Conservation (phyloP, 768 basidiomycete species). For the Mycena venus region DNA sequence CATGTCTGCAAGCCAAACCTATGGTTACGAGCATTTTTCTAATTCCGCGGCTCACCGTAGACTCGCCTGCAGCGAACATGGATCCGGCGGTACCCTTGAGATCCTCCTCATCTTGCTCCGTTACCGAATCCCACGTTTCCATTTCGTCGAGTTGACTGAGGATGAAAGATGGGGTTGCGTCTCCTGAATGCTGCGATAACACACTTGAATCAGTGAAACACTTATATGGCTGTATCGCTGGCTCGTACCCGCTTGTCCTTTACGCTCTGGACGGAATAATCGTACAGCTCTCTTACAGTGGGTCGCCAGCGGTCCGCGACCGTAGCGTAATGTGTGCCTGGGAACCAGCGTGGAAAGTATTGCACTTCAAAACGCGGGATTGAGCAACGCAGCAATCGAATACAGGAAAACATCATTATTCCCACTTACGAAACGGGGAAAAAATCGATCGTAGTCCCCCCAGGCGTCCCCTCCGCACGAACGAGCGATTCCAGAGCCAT, state of each 20-base stretch:
- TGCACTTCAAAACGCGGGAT: neutral
- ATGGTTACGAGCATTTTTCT: too few relatives aligned
- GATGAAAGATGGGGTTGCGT: slow-evolving; percentile 41
- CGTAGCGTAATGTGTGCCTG: neutral
- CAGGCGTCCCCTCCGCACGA: slow-evolving; percentile 1
- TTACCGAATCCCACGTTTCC: neutral
- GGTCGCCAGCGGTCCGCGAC: neutral
- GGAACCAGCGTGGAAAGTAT: slow-evolving; percentile 19
- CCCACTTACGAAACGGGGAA: slow-evolving; percentile 42
- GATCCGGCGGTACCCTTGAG: slow-evolving; percentile 36
- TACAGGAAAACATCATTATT: too few relatives aligned
- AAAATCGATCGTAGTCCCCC: slow-evolving; percentile 36
- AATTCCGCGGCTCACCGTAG: slow-evolving; percentile 42
- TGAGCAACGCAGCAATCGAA: neutral
- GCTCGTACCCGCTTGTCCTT: slow-evolving; percentile 33
- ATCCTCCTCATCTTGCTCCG: slow-evolving; percentile 27
- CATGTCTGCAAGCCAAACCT: neutral
- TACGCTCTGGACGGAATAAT: neutral
- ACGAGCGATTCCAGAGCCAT: slow-evolving; percentile 40
- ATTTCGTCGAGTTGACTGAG: slow-evolving; percentile 31
- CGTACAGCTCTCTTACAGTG: neutral
- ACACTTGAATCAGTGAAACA: slow-evolving; percentile 37
- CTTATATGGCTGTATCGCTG: too few relatives aligned
- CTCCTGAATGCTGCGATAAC: slow-evolving; percentile 36
- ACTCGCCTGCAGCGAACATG: slow-evolving; percentile 48